These are phyloP conservation scores for Leccinum barrowsii DNA, from an alignment of 768 basidiomycete species.

Conservation along the genomic window DNA sequence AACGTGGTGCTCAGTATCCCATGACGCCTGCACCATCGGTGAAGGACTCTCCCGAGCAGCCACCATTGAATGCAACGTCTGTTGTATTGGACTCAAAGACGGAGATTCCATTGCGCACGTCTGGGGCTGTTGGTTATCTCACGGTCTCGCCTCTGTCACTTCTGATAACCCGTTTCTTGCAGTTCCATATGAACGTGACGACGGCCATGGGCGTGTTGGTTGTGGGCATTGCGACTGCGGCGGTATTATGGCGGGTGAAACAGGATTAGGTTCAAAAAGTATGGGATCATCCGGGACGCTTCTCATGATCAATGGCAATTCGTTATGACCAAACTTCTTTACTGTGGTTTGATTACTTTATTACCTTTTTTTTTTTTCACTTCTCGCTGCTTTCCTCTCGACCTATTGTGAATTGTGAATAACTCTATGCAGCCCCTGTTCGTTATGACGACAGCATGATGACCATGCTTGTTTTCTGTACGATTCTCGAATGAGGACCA, in stretches of 20 bases:
- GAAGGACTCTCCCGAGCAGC: constrained; percentile 29
- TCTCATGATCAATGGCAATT: constrained; percentile 4
- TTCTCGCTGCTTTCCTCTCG: constrained; percentile 13
- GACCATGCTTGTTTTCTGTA: neutral
- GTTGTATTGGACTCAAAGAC: constrained; percentile 15
- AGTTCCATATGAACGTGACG: constrained; percentile 33
- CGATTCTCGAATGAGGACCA: neutral
- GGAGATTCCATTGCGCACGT: constrained; percentile 16
- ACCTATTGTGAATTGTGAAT: constrained; percentile 23
- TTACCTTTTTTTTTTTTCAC: constrained; percentile 11
- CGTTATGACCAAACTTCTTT: constrained; percentile 15
- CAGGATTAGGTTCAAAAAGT: constrained; percentile 30
- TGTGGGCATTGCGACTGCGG: constrained; percentile 64
- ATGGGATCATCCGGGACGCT: constrained; percentile 16
- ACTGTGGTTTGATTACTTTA: constrained; percentile 27
- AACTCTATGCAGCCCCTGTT: constrained; percentile 21
- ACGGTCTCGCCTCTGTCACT: constrained; percentile 5
- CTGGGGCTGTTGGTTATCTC: constrained; percentile 30
- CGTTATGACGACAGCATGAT: constrained; percentile 19
- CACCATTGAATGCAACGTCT: constrained; percentile 5
- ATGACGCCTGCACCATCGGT: constrained; percentile 31
- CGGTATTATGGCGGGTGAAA: constrained; percentile 70
- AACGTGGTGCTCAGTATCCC: constrained; percentile 24
- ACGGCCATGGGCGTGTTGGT: constrained; percentile 64
- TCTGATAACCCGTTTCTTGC: constrained; percentile 24